These are phyloP conservation scores for Setaria italica DNA, from an alignment of 202 grass and related monocot species.

Conservation along the genomic window DNA sequence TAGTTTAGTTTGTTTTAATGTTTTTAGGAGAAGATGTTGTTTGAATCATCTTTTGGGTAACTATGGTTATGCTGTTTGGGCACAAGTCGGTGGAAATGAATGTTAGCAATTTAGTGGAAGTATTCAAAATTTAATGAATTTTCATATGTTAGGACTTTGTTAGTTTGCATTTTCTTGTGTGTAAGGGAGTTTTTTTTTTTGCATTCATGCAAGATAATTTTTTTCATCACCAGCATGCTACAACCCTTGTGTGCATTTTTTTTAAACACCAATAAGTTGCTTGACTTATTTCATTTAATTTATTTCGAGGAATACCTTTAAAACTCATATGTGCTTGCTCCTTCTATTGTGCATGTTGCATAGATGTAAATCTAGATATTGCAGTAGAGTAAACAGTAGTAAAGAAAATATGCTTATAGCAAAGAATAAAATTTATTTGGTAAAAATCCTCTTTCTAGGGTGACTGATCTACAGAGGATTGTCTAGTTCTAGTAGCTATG, in stretches of 20 bases:
- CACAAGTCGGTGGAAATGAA: too few species aligned
- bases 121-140: neutral
- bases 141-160: neutral
- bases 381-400: neutral
- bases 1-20: neutral
- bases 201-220: neutral
- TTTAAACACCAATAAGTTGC: neutral
- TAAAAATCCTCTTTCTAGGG: conserved; percentile 14
- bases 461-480: neutral
- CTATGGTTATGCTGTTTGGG: too few species aligned
- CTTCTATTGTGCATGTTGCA: neutral
- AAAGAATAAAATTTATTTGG: neutral
- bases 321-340: neutral
- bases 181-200: neutral
- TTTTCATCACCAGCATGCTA: neutral
- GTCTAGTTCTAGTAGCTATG: conserved; percentile 27
- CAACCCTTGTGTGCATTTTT: neutral
- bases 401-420: neutral
- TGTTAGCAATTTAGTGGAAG: neutral
- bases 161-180: neutral
- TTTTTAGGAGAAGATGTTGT: neutral
- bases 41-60: too few species aligned
- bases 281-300: neutral
- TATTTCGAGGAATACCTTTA: neutral
- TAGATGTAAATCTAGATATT: neutral